Percentiles rank a stretch among this genome's conserved stretches.
These are phyloP conservation scores for Colletotrichum tanaceti DNA, from an alignment of 2,329 filamentous ascomycete genomes.

Conservation along the genomic window DNA sequence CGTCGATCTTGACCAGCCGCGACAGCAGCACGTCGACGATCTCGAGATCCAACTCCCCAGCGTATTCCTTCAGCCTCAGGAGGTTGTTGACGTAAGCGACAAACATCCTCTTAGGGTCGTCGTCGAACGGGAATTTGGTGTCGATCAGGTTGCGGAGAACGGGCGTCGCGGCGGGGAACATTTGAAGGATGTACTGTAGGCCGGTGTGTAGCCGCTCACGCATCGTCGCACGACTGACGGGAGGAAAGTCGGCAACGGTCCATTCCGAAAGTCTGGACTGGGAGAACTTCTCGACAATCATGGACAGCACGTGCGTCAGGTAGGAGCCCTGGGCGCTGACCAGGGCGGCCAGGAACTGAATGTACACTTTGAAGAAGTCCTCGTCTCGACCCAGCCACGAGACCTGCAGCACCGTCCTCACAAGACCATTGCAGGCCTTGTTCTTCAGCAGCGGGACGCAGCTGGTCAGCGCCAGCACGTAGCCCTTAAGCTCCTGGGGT, in stretches of 20 bases:
- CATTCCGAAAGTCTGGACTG: conserved; percentile 60
- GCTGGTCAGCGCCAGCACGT: conserved; percentile 72
- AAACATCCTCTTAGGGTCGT: conserved; percentile 82
- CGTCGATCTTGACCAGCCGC: conserved; percentile 91
- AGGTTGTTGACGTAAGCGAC: conserved; percentile 90
- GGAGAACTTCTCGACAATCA: conserved; percentile 83
- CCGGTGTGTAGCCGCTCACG: conserved; percentile 80
- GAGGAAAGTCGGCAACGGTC: conserved; percentile 64
- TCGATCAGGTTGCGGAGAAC: conserved; percentile 75
- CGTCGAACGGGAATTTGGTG: conserved; percentile 78
- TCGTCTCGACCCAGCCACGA: conserved; percentile 75
- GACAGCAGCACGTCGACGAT: conserved; percentile 87
- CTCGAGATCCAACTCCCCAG: conserved; percentile 80
- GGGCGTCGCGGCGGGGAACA: conserved; percentile 82
- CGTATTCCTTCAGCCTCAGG: conserved; percentile 80
- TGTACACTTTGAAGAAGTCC: conserved; percentile 74
- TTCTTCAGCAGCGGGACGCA: conserved; percentile 70
- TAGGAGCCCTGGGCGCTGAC: conserved; percentile 86
- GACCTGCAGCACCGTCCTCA: conserved; percentile 69
- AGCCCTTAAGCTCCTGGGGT: conserved; percentile 68
- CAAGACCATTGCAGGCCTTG: conserved; percentile 68
- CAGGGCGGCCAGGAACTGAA: conserved; percentile 75
- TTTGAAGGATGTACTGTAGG: conserved; percentile 79
- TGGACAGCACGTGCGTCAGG: conserved; percentile 78
- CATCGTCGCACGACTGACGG: conserved; percentile 72